Evolutionary conservation across 495 filamentous ascomycete genomes (phyloP).

Genomic region (Wilcoxina mikolae): DNA sequence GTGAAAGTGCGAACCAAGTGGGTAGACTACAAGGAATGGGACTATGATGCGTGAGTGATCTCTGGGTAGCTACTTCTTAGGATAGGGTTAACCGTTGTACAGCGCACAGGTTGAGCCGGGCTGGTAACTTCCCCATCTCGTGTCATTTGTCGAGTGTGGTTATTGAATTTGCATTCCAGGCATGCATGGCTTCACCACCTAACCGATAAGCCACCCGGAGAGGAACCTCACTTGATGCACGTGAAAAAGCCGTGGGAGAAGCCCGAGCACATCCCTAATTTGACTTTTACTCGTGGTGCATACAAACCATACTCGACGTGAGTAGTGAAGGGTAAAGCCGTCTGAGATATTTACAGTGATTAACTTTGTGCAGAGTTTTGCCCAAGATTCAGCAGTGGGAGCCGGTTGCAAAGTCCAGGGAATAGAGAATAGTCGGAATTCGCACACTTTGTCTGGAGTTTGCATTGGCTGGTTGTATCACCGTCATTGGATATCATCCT

Average conservation of each 20-base stretch:
- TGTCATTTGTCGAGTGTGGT: constrained; percentile 5
- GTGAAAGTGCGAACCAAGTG: constrained; percentile 79
- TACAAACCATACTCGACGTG: constrained; percentile 93
- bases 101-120: constrained; percentile 83
- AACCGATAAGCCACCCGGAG: constrained; percentile 69
- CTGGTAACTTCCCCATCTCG: constrained; percentile 43
- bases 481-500: too few species aligned
- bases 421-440: not conserved
- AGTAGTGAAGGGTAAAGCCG: constrained; percentile 29
- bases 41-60: constrained; percentile 59
- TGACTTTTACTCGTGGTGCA: constrained; percentile 57
- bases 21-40: constrained; percentile 85
- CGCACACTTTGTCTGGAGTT: too few species aligned
- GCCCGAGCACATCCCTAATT: constrained; percentile 55
- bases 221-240: constrained; percentile 56
- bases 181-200: constrained; percentile 94
- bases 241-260: constrained; percentile 59
- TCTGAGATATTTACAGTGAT: constrained; percentile 18
- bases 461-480: too few species aligned
- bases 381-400: constrained; percentile 37
- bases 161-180: constrained; percentile 32
- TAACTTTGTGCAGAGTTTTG: constrained; percentile 26
- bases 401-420: constrained; percentile 24
- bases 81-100: not conserved
- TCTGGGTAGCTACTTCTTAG: too few species aligned